Percentiles rank a stretch among this genome's conserved stretches.
Evolutionary conservation across 345 rosid species (phyloP).

Genomic region (Mercurialis annua): DNA sequence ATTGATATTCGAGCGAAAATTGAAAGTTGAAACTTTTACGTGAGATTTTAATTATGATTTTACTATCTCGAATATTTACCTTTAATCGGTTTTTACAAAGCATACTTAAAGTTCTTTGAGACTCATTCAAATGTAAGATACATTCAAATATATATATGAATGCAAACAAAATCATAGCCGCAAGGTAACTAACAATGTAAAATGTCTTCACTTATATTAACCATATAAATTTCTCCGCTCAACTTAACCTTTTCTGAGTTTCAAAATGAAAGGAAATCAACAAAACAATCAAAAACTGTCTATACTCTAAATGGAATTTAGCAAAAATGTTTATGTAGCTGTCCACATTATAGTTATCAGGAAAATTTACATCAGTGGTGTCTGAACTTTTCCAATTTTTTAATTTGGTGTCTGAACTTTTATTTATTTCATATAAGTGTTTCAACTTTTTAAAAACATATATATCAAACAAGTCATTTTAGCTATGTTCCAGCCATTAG

Average conservation of each 20-base stretch:
- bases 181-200: neutral
- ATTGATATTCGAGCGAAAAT: too few species aligned
- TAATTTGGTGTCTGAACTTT: too few species aligned
- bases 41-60: too few species aligned
- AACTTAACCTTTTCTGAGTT: neutral
- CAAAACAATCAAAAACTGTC: neutral
- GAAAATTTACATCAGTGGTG: too few species aligned
- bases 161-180: too few species aligned
- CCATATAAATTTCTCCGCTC: neutral
- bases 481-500: too few species aligned
- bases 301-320: neutral
- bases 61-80: too few species aligned
- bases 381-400: neutral
- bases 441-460: too few species aligned
- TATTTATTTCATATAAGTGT: too few species aligned
- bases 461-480: too few species aligned
- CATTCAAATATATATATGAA: neutral
- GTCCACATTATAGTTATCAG: too few species aligned
- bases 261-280: neutral
- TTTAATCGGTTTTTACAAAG: conserved; percentile 1
- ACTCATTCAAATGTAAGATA: neutral
- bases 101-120: neutral
- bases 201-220: neutral
- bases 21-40: too few species aligned
- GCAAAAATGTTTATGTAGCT: neutral